These are phyloP conservation scores for Ogataea methylovora DNA, from an alignment of 805 yeast species.

Conservation along the genomic window DNA sequence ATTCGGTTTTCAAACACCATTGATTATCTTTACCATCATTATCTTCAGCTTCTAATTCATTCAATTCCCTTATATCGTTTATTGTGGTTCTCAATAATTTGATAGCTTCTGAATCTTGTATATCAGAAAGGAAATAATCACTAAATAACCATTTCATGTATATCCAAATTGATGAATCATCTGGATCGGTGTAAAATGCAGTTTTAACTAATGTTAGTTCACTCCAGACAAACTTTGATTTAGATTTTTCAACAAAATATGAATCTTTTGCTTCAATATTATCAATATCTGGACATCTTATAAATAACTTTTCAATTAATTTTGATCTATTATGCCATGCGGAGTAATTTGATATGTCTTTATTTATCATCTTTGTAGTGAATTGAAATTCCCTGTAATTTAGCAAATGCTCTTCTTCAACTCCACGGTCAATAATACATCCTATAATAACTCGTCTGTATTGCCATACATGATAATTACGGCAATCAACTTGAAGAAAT, in stretches of 20 bases:
- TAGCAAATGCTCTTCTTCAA: conserved; percentile 12
- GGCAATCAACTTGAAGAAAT: conserved; percentile 61
- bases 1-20: conserved; percentile 68
- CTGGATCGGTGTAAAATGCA: conserved; percentile 89
- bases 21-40: conserved; percentile 48
- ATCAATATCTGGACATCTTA: conserved; percentile 8
- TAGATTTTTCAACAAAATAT: conserved; percentile 9
- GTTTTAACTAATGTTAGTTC: conserved; percentile 69
- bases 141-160: conserved; percentile 75
- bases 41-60: conserved; percentile 68
- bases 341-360: conserved; percentile 84
- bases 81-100: conserved; percentile 39
- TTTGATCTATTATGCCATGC: conserved; percentile 92
- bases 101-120: conserved; percentile 23
- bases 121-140: conserved; percentile 30
- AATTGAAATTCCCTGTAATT: conserved; percentile 56
- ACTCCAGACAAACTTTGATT: conserved; percentile 29
- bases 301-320: conserved; percentile 48
- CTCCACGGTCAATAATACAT: conserved; percentile 12
- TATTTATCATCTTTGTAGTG: conserved; percentile 72
- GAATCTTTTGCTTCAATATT: conserved; percentile 4
- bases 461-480: conserved; percentile 96
- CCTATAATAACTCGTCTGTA: conserved; percentile 70
- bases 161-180: conserved; percentile 90
- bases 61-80: conserved; percentile 48